Conservation (phyloP, 306 rosid species). For the Nissolia schottii region DNA sequence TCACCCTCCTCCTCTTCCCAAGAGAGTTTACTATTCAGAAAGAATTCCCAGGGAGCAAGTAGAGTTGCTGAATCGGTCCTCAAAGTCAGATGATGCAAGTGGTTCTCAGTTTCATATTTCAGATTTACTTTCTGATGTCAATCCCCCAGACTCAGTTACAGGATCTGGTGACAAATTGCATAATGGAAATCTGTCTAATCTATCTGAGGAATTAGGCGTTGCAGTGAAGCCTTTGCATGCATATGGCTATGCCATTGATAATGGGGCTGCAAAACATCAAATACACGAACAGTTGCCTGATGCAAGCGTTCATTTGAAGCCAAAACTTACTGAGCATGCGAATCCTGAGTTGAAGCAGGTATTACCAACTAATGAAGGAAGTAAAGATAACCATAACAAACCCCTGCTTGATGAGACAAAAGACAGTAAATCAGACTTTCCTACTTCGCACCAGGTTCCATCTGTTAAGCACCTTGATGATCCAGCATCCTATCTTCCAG, state of each 20-base stretch:
- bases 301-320: conserved; percentile 38
- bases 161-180: conserved; percentile 41
- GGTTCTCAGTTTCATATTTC: conserved; percentile 43
- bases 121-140: conserved; percentile 44
- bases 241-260: conserved; percentile 40
- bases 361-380: conserved; percentile 23
- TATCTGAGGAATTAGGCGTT: neutral
- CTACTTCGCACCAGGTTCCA: conserved; percentile 26
- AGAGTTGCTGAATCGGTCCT: conserved; percentile 60
- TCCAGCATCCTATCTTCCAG: conserved; percentile 44
- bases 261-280: conserved; percentile 47
- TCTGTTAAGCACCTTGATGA: conserved; percentile 44
- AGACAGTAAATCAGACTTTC: conserved; percentile 20
- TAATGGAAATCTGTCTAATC: conserved; percentile 31
- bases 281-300: conserved; percentile 46
- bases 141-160: conserved; percentile 30
- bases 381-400: conserved; percentile 2
- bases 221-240: conserved; percentile 19
- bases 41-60: conserved; percentile 77
- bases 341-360: conserved; percentile 34
- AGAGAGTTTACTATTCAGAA: too few relatives aligned
- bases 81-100: conserved; percentile 72
- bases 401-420: conserved; percentile 27
- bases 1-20: conserved; percentile 56
- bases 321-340: conserved; percentile 41